Evolutionary conservation across 106 monocot species (phyloP).

Genomic region (Dendrobium officinale): DNA sequence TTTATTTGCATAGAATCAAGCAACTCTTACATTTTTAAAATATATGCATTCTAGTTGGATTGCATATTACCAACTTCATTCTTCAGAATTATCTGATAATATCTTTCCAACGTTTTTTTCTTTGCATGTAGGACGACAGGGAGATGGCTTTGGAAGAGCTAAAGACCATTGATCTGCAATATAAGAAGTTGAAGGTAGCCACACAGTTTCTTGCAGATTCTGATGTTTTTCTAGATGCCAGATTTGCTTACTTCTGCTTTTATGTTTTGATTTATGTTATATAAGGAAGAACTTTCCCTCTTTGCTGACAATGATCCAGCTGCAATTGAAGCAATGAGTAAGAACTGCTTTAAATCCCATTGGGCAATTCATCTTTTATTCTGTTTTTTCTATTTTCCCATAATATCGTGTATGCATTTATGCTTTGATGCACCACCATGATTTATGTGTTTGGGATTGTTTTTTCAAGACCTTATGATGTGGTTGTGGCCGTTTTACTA

Average conservation of each 20-base stretch:
- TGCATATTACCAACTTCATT: too few relatives aligned
- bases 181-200: slow-evolving; percentile 71
- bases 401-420: neutral
- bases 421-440: too few relatives aligned
- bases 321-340: slow-evolving; percentile 78
- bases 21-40: too few relatives aligned
- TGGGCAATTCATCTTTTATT: neutral
- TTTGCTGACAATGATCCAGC: slow-evolving; percentile 98
- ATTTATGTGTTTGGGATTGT: too few relatives aligned
- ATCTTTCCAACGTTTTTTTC: neutral
- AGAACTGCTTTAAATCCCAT: slow-evolving; percentile 15
- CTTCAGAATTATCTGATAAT: too few relatives aligned
- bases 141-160: slow-evolving; percentile 72
- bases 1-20: too few relatives aligned
- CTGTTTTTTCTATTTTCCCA: neutral
- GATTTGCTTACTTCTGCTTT: neutral
- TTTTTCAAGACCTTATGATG: too few relatives aligned
- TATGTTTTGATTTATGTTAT: slow-evolving; percentile 10
- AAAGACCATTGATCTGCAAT: slow-evolving; percentile 54
- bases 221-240: neutral
- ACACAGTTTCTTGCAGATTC: neutral
- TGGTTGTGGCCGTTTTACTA: too few relatives aligned
- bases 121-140: slow-evolving; percentile 66
- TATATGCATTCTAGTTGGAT: too few relatives aligned
- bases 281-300: slow-evolving; percentile 63